Percentiles rank a stretch among this genome's conserved stretches.
These are phyloP conservation scores for Hypoxylon sp. DNA, from an alignment of 2,329 filamentous ascomycete genomes.

Conservation along the genomic window DNA sequence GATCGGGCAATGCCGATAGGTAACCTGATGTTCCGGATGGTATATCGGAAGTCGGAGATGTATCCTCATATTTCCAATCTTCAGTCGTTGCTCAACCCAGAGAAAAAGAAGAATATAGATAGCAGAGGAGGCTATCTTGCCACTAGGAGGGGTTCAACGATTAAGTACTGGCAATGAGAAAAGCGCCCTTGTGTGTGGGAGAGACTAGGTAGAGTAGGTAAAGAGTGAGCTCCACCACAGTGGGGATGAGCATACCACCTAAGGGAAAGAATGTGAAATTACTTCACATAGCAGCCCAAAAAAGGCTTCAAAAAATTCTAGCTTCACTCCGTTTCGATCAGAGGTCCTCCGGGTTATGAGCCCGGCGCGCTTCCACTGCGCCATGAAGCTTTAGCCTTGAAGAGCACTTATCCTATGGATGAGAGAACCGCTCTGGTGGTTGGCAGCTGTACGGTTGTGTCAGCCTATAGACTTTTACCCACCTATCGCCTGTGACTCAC, in stretches of 20 bases:
- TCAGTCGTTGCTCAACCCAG: not conserved
- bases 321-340: slow-evolving; percentile 48
- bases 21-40: not conserved
- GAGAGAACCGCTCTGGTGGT: not conserved
- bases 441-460: not conserved
- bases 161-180: not conserved
- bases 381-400: slow-evolving; percentile 43
- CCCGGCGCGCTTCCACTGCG: slow-evolving; percentile 49
- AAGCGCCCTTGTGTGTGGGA: slow-evolving; percentile 3
- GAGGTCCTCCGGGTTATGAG: slow-evolving; percentile 49
- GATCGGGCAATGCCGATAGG: slow-evolving; percentile 14
- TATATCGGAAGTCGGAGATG: not conserved
- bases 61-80: too few relatives aligned
- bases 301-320: slow-evolving; percentile 22
- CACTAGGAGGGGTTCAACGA: not conserved
- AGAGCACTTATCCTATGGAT: not conserved
- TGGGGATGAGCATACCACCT: slow-evolving; percentile 15
- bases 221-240: slow-evolving; percentile 13
- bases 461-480: slow-evolving; percentile 18
- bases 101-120: not conserved
- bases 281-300: not conserved
- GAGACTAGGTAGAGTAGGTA: too few relatives aligned
- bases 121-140: not conserved
- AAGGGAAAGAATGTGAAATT: not conserved
- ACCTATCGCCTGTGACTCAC: slow-evolving; percentile 7